Evolutionary conservation across 163 green algal genomes (phyloP).

Genomic region (Coccomyxa subellipsoidea): DNA sequence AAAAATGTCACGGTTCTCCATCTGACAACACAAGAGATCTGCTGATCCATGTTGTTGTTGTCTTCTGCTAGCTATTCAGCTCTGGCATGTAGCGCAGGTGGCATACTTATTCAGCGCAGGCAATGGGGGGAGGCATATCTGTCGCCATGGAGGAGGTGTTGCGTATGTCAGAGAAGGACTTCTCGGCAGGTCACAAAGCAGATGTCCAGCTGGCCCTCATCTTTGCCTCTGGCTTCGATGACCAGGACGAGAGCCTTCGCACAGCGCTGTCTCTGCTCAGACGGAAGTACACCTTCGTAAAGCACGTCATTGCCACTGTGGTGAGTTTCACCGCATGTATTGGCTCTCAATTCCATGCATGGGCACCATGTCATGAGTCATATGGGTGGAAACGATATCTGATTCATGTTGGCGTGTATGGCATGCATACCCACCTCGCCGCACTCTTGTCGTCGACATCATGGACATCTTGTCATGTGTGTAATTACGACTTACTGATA

Average conservation of each 20-base stretch:
- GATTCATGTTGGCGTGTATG: too few relatives aligned
- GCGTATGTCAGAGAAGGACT: neutral
- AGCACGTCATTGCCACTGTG: slow-evolving; percentile 1
- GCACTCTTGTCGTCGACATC: too few relatives aligned
- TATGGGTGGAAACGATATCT: too few relatives aligned
- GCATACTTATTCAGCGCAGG: neutral
- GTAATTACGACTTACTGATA: too few relatives aligned
- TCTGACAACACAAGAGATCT: too few relatives aligned
- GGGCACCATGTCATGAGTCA: too few relatives aligned
- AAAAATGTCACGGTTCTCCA: too few relatives aligned
- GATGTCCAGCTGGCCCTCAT: neutral
- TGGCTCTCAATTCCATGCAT: too few relatives aligned
- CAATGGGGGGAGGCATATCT: neutral
- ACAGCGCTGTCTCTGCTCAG: neutral
- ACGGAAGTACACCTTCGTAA: neutral
- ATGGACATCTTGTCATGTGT: too few relatives aligned
- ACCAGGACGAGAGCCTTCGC: neutral
- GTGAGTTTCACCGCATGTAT: neutral
- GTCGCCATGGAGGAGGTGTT: neutral
- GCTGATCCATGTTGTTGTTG: too few relatives aligned
- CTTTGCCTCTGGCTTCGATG: neutral
- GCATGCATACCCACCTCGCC: too few relatives aligned
- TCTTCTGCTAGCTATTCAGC: too few relatives aligned
- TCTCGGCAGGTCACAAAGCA: neutral
- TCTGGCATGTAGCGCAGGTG: neutral